Evolutionary conservation across 805 yeast species (phyloP).

Genomic region (Cyberlindnera mycetangii): DNA sequence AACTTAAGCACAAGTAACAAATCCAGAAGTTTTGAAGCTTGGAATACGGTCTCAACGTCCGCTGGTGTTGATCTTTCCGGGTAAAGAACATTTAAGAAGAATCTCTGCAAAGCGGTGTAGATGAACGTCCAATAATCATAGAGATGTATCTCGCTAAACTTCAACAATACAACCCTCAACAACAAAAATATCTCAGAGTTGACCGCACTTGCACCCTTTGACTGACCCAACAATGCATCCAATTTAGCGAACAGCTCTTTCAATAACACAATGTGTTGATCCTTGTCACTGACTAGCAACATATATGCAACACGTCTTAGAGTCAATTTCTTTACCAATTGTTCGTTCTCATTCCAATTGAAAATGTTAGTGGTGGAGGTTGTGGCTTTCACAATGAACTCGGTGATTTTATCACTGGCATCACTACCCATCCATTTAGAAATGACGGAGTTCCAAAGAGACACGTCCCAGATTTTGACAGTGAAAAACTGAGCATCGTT

Average conservation of each 20-base stretch:
- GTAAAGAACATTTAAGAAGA: conserved; percentile 40
- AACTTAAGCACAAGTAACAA: conserved; percentile 60
- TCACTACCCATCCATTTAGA: conserved; percentile 63
- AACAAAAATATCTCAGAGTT: conserved; percentile 49
- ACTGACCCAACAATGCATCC: conserved; percentile 36
- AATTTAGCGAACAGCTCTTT: conserved; percentile 45
- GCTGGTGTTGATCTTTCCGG: conserved; percentile 31
- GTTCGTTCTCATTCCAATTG: conserved; percentile 72
- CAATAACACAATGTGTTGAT: conserved; percentile 47
- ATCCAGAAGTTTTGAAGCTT: conserved; percentile 78
- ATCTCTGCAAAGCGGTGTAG: conserved; percentile 54
- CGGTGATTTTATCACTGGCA: conserved; percentile 51
- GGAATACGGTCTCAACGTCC: conserved; percentile 43
- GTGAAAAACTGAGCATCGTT: conserved; percentile 58
- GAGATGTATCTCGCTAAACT: conserved; percentile 61
- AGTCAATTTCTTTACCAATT: conserved; percentile 47
- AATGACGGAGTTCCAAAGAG: conserved; percentile 55
- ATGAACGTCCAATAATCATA: conserved; percentile 68
- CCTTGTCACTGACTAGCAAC: conserved; percentile 57
- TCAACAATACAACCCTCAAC: conserved; percentile 62
- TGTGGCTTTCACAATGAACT: conserved; percentile 39
- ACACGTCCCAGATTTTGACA: conserved; percentile 28
- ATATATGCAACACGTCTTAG: conserved; percentile 65
- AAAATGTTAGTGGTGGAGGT: conserved; percentile 50
- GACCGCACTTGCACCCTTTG: conserved; percentile 32